Percentiles rank a stretch among this genome's conserved stretches.
These are phyloP conservation scores for Babesia bigemina DNA, from an alignment of 169 alveolate genomes.

Conservation along the genomic window DNA sequence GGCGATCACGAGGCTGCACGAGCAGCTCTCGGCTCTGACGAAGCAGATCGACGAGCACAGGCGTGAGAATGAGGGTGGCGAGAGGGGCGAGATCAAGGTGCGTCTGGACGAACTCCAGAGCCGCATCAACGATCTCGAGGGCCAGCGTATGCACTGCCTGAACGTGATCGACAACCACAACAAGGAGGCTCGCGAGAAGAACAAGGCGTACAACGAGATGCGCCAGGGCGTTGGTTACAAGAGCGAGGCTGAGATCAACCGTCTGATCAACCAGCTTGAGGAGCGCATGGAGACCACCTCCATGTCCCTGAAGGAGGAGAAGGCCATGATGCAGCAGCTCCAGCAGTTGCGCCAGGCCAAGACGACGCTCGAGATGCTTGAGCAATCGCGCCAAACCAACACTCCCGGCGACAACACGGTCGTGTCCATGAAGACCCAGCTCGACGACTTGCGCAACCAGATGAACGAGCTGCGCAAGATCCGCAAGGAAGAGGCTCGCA, in stretches of 20 bases:
- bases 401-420: constrained; percentile 60
- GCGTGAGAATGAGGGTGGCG: constrained; percentile 73
- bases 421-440: constrained; percentile 53
- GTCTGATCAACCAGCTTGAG: constrained; percentile 74
- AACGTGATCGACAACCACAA: constrained; percentile 72
- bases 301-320: constrained; percentile 78
- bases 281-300: constrained; percentile 76
- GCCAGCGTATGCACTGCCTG: constrained; percentile 69
- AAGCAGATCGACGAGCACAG: constrained; percentile 59
- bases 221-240: constrained; percentile 73
- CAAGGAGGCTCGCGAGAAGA: constrained; percentile 72
- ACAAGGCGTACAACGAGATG: constrained; percentile 67
- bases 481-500: constrained; percentile 56
- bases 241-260: constrained; percentile 74
- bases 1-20: constrained; percentile 49
- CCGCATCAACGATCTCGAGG: constrained; percentile 70
- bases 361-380: constrained; percentile 65
- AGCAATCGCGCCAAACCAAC: constrained; percentile 63
- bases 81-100: constrained; percentile 68
- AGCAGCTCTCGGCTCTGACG: constrained; percentile 67
- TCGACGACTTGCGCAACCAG: constrained; percentile 59
- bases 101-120: constrained; percentile 71
- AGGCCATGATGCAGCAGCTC: constrained; percentile 71
- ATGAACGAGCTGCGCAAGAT: constrained; percentile 55
- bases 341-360: constrained; percentile 74